Percentiles rank a stretch among this genome's conserved stretches.
Evolutionary conservation across 2,329 filamentous ascomycete genomes (phyloP).

Genomic region (Cladosporium cucumerinum): DNA sequence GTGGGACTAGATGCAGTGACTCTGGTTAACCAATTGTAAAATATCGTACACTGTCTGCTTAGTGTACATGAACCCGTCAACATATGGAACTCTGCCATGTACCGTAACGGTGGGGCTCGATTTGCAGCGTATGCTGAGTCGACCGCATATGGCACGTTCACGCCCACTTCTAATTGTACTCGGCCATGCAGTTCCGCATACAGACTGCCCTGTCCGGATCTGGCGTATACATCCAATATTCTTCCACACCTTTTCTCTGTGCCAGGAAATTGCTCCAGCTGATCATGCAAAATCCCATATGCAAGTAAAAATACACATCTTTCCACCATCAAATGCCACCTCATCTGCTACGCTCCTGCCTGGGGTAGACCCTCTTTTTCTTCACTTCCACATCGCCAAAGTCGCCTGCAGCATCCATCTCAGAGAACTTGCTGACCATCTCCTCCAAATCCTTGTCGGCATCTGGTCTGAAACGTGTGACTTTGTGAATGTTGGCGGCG

Average conservation of each 20-base stretch:
- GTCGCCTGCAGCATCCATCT: constrained; percentile 32
- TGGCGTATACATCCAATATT: neutral
- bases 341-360: constrained; percentile 27
- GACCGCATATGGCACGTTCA: neutral
- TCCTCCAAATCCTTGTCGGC: constrained; percentile 66
- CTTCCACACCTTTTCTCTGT: neutral
- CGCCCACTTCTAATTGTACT: neutral
- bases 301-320: constrained; percentile 3
- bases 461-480: constrained; percentile 67
- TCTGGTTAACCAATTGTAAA: neutral
- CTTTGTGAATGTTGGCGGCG: constrained; percentile 74
- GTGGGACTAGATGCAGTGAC: neutral
- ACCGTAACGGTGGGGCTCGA: neutral
- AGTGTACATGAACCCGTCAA: neutral
- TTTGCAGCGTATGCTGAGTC: neutral
- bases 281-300: neutral
- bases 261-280: neutral
- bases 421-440: constrained; percentile 49
- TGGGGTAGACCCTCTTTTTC: constrained; percentile 37
- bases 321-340: neutral
- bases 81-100: neutral
- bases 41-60: neutral
- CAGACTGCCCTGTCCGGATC: neutral
- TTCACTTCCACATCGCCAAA: constrained; percentile 32
- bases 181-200: neutral